Conservation (phyloP, 2,329 filamentous ascomycete genomes). For the Lecanosticta acicola region DNA sequence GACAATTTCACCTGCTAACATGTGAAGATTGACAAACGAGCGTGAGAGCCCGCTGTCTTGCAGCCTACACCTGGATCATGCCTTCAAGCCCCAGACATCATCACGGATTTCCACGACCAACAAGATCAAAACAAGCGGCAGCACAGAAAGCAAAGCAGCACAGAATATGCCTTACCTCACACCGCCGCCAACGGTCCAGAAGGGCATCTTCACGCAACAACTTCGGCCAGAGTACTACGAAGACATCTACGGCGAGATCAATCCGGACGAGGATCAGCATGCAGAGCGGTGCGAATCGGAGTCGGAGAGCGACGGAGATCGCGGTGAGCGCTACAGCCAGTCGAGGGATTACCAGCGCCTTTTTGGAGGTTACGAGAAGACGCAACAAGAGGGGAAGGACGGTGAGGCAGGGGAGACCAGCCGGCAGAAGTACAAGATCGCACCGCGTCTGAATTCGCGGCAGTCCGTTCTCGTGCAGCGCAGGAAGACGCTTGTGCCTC, state of each 20-base stretch:
- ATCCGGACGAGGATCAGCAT: slow-evolving; percentile 15
- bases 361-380: slow-evolving; percentile 1
- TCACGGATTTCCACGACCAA: too few relatives aligned
- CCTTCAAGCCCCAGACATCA: too few relatives aligned
- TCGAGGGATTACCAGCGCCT: background rate
- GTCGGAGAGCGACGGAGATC: slow-evolving; percentile 16
- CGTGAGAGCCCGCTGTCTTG: too few relatives aligned
- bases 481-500: slow-evolving; percentile 11
- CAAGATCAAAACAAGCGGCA: too few relatives aligned
- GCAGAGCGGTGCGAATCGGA: slow-evolving; percentile 23
- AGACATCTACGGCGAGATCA: slow-evolving; percentile 17
- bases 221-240: slow-evolving; percentile 17
- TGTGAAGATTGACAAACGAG: background rate
- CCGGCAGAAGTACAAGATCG: slow-evolving; percentile 7
- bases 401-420: background rate
- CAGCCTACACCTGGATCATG: too few relatives aligned
- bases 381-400: background rate
- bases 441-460: slow-evolving; percentile 14
- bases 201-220: slow-evolving; percentile 4
- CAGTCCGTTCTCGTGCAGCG: slow-evolving; percentile 6
- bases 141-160: background rate
- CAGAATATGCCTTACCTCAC: slow-evolving; percentile 3
- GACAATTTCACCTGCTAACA: background rate
- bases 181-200: slow-evolving; percentile 1
- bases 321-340: slow-evolving; percentile 1